These are phyloP conservation scores for Chenopodium formosanum DNA, from an alignment of 148 eudicot species.

Conservation along the genomic window DNA sequence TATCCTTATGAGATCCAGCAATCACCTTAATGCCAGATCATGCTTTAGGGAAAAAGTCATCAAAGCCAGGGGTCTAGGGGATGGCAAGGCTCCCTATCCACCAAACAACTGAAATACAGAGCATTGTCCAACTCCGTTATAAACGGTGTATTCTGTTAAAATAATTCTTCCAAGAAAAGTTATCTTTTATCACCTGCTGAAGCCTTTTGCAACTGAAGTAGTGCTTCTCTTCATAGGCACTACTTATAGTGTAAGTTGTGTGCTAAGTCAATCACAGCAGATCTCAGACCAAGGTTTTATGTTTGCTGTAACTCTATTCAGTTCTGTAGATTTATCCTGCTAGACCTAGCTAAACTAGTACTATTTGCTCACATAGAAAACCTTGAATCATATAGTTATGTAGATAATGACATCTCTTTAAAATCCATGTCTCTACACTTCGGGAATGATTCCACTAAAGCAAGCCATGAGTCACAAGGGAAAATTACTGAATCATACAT, in stretches of 20 bases:
- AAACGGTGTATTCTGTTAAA: too few species aligned
- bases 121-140: background rate
- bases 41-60: too few species aligned
- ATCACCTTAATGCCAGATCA: background rate
- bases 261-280: background rate
- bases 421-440: background rate
- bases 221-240: background rate
- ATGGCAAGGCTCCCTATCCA: background rate
- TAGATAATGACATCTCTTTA: background rate
- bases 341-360: background rate
- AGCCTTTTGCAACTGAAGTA: background rate
- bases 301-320: background rate
- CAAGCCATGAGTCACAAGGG: background rate
- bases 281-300: background rate
- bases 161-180: background rate
- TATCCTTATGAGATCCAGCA: background rate
- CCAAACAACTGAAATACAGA: background rate
- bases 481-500: background rate
- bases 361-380: background rate
- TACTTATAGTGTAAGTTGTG: background rate
- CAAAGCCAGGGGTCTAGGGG: too few species aligned
- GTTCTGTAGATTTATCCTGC: background rate
- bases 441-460: background rate
- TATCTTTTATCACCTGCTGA: background rate
- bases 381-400: background rate